These are phyloP conservation scores for Colletotrichum ledebouriae DNA, from an alignment of 2,329 filamentous ascomycete genomes.

Conservation along the genomic window DNA sequence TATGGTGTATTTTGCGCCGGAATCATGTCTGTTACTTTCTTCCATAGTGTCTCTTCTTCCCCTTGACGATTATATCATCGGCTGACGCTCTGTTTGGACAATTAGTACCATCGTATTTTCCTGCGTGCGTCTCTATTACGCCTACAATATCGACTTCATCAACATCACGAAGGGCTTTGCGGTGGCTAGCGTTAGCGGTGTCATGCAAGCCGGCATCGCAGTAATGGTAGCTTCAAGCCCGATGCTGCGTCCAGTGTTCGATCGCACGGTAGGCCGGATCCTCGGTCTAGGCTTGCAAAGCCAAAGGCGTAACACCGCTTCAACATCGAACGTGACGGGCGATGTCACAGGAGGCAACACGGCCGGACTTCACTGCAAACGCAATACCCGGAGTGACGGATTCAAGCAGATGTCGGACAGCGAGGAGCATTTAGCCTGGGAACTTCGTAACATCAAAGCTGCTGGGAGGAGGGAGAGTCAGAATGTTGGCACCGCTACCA, in stretches of 20 bases:
- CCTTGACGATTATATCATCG: no score
- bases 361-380: not conserved
- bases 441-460: conserved; percentile 1
- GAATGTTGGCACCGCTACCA: no score
- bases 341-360: not conserved
- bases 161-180: conserved; percentile 41
- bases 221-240: conserved; percentile 44
- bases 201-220: conserved; percentile 42
- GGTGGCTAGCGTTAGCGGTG: conserved; percentile 33
- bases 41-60: no score
- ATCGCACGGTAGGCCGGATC: conserved; percentile 37
- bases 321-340: no score
- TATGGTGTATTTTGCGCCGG: conserved; percentile 43
- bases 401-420: conserved; percentile 44
- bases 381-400: not conserved
- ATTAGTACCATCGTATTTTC: conserved; percentile 44
- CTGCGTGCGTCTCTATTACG: conserved; percentile 41
- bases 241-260: conserved; percentile 44
- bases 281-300: not conserved
- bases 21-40: conserved; percentile 34
- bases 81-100: not conserved
- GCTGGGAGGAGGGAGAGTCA: no score
- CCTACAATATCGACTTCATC: conserved; percentile 38
- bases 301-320: no score
- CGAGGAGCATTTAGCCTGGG: conserved; percentile 45